phyloP scores from a whole-genome alignment of 2,329 filamentous ascomycete species.

The Pestalotiopsis sp. region DNA sequence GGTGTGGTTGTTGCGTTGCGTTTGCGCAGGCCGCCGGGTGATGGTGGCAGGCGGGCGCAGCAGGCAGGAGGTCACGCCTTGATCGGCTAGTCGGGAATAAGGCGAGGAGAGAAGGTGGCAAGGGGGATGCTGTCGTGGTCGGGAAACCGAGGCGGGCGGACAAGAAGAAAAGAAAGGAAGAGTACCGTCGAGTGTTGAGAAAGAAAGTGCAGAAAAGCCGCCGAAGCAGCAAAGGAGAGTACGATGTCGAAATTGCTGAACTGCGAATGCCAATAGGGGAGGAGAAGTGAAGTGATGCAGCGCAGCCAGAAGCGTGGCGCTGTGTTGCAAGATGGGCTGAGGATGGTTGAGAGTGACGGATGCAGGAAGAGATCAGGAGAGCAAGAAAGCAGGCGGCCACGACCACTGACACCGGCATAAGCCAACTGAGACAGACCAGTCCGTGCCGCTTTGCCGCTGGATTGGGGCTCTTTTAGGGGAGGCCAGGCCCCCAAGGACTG shows the following conservation, averaged over 20 bases:
- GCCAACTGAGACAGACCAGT: not conserved
- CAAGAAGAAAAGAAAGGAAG: not conserved
- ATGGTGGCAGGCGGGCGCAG: not conserved
- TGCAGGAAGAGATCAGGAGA: not conserved
- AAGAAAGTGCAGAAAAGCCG: not conserved
- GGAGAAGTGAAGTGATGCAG: not conserved
- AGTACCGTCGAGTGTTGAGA: not conserved
- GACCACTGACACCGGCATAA: not conserved
- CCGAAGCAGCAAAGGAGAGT: not conserved
- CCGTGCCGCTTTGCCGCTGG: not conserved
- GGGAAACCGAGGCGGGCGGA: slow-evolving; percentile 2
- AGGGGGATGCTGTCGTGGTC: not conserved
- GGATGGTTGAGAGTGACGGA: not conserved
- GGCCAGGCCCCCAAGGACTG: not conserved
- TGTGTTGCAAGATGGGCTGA: not conserved
- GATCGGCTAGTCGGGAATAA: not conserved
- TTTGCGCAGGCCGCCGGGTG: not conserved
- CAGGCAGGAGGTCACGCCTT: not conserved
- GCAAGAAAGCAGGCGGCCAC: not conserved
- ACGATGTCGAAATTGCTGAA: not conserved
- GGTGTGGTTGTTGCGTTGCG: not conserved
- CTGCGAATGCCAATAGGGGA: not conserved
- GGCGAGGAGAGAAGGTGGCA: slow-evolving; percentile 6
- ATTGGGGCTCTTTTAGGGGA: not conserved
- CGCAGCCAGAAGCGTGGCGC: not conserved